Conservation (phyloP, 202 grass and related monocot genomes). For the Setaria italica region DNA sequence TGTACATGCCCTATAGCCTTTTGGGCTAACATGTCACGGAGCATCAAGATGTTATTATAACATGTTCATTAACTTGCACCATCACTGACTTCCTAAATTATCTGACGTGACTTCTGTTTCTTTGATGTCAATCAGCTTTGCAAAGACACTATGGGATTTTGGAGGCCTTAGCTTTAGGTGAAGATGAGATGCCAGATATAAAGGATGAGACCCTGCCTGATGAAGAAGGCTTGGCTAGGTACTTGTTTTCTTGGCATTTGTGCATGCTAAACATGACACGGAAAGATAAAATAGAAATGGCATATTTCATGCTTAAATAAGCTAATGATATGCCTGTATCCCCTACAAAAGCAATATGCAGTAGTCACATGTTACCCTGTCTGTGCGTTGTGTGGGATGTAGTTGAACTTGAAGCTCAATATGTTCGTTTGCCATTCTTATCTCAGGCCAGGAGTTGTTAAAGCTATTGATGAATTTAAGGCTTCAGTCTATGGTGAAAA, state of each 20-base stretch:
- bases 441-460: conserved; percentile 71
- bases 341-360: conserved; percentile 13
- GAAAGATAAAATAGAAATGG: background rate
- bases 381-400: conserved; percentile 26
- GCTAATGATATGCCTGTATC: conserved; percentile 9
- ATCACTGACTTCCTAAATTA: conserved; percentile 13
- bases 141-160: conserved; percentile 96
- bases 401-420: background rate
- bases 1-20: background rate
- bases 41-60: conserved; percentile 7
- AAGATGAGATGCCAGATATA: conserved; percentile 93
- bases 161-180: conserved; percentile 90
- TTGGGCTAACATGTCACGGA: conserved; percentile 21
- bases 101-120: conserved; percentile 21
- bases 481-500: conserved; percentile 84
- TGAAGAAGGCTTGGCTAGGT: conserved; percentile 84
- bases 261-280: conserved; percentile 26
- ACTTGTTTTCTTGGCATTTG: conserved; percentile 40
- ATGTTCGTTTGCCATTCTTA: conserved; percentile 2
- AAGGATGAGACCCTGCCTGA: conserved; percentile 84
- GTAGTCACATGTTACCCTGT: conserved; percentile 16
- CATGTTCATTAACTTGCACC: background rate
- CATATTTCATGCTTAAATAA: background rate
- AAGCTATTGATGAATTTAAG: conserved; percentile 84
- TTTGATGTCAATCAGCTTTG: conserved; percentile 62